Conservation (phyloP, 2,329 filamentous ascomycete genomes). For the Curvularia verruculosa region DNA sequence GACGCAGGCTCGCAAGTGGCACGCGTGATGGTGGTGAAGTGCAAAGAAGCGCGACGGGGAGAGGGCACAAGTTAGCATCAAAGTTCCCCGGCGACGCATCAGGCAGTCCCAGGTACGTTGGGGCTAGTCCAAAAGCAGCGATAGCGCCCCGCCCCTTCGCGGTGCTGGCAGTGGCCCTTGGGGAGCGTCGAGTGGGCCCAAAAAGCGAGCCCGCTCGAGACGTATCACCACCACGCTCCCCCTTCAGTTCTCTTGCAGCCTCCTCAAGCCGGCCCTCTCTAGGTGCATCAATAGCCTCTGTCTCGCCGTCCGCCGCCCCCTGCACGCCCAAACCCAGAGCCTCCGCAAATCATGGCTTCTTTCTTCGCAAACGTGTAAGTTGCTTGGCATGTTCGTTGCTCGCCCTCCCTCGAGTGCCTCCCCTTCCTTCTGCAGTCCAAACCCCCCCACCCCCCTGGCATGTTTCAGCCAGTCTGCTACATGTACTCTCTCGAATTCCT, state of each 20-base stretch:
- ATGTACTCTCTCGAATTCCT: slow-evolving; percentile 32
- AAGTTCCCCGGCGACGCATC: slow-evolving; percentile 28
- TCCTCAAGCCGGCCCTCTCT: slow-evolving; percentile 24
- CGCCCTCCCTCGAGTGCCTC: slow-evolving; percentile 39
- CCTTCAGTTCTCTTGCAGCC: slow-evolving; percentile 32
- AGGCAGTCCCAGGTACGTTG: slow-evolving; percentile 25
- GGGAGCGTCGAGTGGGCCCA: slow-evolving; percentile 26
- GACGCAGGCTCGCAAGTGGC: background rate
- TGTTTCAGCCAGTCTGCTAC: slow-evolving; percentile 39
- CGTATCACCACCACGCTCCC: slow-evolving; percentile 40
- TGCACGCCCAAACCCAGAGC: slow-evolving; percentile 14
- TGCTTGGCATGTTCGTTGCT: slow-evolving; percentile 41
- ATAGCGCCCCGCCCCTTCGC: slow-evolving; percentile 41
- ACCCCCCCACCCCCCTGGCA: slow-evolving; percentile 27
- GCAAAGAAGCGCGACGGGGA: slow-evolving; percentile 8
- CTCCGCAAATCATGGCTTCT: slow-evolving; percentile 43
- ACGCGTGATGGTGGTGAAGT: slow-evolving; percentile 10
- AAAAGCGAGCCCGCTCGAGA: slow-evolving; percentile 37
- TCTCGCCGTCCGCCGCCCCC: slow-evolving; percentile 10
- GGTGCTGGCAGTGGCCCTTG: slow-evolving; percentile 22
- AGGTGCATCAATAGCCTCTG: slow-evolving; percentile 18
- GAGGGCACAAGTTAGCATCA: slow-evolving; percentile 11
- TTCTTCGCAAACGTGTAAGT: slow-evolving; percentile 53
- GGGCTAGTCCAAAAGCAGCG: slow-evolving; percentile 24
- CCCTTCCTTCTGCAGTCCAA: slow-evolving; percentile 11